Evolutionary conservation across 2,329 filamentous ascomycete genomes (phyloP).

Genomic region (Ophiostoma novo-ulmi): DNA sequence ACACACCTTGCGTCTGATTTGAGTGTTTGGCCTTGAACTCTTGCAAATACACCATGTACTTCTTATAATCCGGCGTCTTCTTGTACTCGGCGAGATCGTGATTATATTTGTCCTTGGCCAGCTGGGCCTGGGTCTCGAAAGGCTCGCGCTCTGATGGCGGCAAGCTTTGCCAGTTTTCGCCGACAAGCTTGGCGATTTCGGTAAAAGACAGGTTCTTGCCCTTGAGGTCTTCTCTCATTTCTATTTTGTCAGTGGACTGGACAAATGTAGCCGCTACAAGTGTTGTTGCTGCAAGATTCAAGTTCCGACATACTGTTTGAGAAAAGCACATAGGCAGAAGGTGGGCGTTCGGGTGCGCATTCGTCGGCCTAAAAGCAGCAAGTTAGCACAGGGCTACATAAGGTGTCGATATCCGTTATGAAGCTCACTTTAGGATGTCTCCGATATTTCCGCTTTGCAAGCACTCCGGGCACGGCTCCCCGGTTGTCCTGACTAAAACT

Average conservation of each 20-base stretch:
- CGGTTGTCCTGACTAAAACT: slow-evolving; percentile 38
- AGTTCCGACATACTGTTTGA: slow-evolving; percentile 60
- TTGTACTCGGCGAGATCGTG: slow-evolving; percentile 70
- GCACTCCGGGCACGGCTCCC: slow-evolving; percentile 40
- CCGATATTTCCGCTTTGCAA: slow-evolving; percentile 68
- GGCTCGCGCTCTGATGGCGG: slow-evolving; percentile 61
- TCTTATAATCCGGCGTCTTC: slow-evolving; percentile 63
- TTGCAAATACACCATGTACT: slow-evolving; percentile 66
- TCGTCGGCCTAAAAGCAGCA: slow-evolving; percentile 58
- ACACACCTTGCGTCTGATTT: slow-evolving; percentile 51
- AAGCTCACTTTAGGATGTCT: slow-evolving; percentile 62
- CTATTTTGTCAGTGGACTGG: slow-evolving; percentile 30
- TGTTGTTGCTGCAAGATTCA: background rate
- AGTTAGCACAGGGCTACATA: background rate
- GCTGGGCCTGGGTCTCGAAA: slow-evolving; percentile 66
- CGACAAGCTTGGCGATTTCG: slow-evolving; percentile 76
- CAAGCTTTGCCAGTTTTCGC: slow-evolving; percentile 74
- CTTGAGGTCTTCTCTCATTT: slow-evolving; percentile 72
- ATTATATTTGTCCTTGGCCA: slow-evolving; percentile 72
- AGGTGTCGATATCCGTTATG: background rate
- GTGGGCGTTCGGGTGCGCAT: slow-evolving; percentile 71
- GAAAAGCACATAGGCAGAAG: slow-evolving; percentile 79
- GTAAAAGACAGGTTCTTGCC: slow-evolving; percentile 73
- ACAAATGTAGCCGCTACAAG: background rate
- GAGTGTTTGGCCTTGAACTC: slow-evolving; percentile 74